These are phyloP conservation scores for Daedaleopsis nitida DNA, from an alignment of 768 basidiomycete genomes.

Conservation along the genomic window DNA sequence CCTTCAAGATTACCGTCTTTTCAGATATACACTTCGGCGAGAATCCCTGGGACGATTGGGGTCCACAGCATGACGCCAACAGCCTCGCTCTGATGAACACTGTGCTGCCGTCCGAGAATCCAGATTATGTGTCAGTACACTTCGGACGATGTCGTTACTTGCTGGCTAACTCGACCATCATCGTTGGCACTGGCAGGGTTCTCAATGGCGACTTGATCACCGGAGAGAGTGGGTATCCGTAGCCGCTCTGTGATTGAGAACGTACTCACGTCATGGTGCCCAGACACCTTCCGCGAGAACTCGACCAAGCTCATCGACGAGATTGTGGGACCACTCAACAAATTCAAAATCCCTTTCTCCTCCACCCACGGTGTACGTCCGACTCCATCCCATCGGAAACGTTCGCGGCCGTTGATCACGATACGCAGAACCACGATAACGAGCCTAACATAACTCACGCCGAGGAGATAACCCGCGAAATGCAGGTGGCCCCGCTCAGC, in stretches of 20 bases:
- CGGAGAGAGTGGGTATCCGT: constrained; percentile 54
- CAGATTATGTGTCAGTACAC: constrained; percentile 65
- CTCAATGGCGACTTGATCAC: constrained; percentile 77
- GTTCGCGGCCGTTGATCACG: background rate
- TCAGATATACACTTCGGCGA: constrained; percentile 80
- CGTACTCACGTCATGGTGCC: background rate
- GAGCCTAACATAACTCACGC: constrained; percentile 70
- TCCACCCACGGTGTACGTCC: constrained; percentile 64
- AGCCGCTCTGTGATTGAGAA: background rate
- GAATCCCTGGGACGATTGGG: constrained; percentile 71
- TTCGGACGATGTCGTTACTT: background rate
- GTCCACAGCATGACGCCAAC: constrained; percentile 66
- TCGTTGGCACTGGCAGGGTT: constrained; percentile 42
- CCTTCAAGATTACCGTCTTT: constrained; percentile 74
- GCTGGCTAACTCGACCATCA: background rate
- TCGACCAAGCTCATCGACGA: constrained; percentile 66
- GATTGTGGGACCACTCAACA: constrained; percentile 62
- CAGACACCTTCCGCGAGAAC: constrained; percentile 66
- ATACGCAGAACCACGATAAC: constrained; percentile 71
- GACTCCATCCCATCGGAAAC: background rate
- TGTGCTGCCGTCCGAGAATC: constrained; percentile 58
- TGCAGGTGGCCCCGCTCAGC: constrained; percentile 52
- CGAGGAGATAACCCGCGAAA: constrained; percentile 67
- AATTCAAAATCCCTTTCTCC: constrained; percentile 61
- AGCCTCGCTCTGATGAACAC: constrained; percentile 59